phyloP scores from a whole-genome alignment of 345 rosid species.

The Capsella bursapastoris region DNA sequence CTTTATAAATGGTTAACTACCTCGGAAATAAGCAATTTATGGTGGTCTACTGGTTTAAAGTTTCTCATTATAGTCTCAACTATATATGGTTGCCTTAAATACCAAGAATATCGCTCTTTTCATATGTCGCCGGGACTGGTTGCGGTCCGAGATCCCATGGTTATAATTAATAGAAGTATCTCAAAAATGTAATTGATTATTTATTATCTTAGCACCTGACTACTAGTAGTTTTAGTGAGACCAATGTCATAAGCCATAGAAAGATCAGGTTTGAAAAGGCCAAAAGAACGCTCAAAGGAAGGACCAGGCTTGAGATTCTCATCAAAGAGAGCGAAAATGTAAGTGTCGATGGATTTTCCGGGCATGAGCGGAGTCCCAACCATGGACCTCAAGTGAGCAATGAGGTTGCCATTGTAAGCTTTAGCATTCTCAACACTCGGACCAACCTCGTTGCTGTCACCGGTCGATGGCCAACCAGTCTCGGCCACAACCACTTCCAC shows the following conservation, averaged over 20 bases:
- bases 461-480: constrained; percentile 88
- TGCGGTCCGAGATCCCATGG: background rate
- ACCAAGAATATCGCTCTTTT: background rate
- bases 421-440: constrained; percentile 81
- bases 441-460: constrained; percentile 76
- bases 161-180: background rate
- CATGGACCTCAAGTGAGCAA: constrained; percentile 72
- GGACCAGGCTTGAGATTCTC: constrained; percentile 84
- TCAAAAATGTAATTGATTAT: background rate
- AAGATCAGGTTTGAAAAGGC: constrained; percentile 74
- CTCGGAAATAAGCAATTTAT: background rate
- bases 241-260: constrained; percentile 69
- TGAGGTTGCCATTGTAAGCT: constrained; percentile 79
- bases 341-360: constrained; percentile 81
- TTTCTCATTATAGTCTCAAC: background rate
- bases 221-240: constrained; percentile 51
- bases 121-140: background rate
- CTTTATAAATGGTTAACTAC: constrained; percentile 5
- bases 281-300: constrained; percentile 70
- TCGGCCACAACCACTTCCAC: constrained; percentile 82
- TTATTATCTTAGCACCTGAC: constrained; percentile 36
- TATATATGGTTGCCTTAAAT: background rate
- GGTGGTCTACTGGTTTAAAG: background rate
- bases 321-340: constrained; percentile 83
- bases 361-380: constrained; percentile 91